Evolutionary conservation across 371 early-diverging fungal species (phyloP), one percentile per base, ranked within the genome.

Genomic region (Lichtheimia ornata): DNA sequence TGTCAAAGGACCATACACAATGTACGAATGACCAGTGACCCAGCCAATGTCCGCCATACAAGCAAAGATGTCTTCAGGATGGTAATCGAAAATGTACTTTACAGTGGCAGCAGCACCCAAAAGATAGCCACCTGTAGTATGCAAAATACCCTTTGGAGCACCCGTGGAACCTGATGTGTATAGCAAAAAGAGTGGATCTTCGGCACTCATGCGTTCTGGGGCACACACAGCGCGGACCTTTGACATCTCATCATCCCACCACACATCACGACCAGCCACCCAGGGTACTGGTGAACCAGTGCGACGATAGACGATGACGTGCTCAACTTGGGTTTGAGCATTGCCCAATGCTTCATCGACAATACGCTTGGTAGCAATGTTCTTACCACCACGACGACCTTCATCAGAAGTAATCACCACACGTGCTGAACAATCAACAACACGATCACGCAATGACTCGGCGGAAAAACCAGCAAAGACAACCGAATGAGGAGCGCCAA

Each of bases 141-240:
- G 96, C 54, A 94, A 72, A 28, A 96, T 83, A 56, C 96, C 97
- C 77, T 97, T 97, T 62, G 99, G 99, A 72, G 91, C 94, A 43
- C 99, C 97, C n/a, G 96, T 95, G 25, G 92, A 91, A 3, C 96
- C 97, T 35, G 93, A 93, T n/a, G 99, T 99, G 82, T 99, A 99
- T 27, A 99, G 85, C 72, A 97, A 85, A 82, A 98, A 99, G 22
- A 99, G 78, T 12, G 97, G 96, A 71, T 98, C 96, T 69, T 98
- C 98, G 14, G 96, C 77, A 61, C 84, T 81, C 81, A 98, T 92
- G 22, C 82, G 78, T 57, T 89, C 94, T 53, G 91, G 90, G 43
- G 93, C 83, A 67, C 93, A 91, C 68, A 92, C 89, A 52, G 88
- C 80, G 28, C 90, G 81, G 62, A 91, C 88, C 58, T 88, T 82